Evolutionary conservation across 75 land plant genomes (phyloP).

Genomic region (Pinus albicaulis): DNA sequence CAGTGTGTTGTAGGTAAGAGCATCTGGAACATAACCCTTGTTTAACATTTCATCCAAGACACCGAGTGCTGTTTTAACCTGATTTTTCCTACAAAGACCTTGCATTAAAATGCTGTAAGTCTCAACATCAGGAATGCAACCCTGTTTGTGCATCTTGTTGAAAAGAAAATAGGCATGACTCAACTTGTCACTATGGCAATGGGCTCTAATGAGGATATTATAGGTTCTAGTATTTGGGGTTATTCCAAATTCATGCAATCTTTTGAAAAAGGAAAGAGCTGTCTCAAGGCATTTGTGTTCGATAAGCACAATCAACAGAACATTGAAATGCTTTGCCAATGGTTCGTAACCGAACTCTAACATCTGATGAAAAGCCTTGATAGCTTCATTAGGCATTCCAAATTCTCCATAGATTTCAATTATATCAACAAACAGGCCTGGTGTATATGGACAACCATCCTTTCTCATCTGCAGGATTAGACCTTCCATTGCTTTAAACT

Average conservation of each 20-base stretch:
- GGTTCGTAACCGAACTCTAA: constrained; percentile 31
- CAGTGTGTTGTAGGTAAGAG: constrained; percentile 43
- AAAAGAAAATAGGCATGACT: constrained; percentile 71
- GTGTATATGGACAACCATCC: constrained; percentile 15
- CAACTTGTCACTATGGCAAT: constrained; percentile 32
- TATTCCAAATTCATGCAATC: constrained; percentile 21
- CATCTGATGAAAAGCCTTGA: constrained; percentile 36
- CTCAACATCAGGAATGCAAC: constrained; percentile 62
- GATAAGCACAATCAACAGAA: constrained; percentile 30
- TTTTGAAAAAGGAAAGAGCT: constrained; percentile 43
- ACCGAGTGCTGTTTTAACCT: constrained; percentile 42
- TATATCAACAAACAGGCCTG: constrained; percentile 41
- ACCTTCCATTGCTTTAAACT: constrained; percentile 29
- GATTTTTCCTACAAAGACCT: constrained; percentile 58
- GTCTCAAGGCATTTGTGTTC: constrained; percentile 25
- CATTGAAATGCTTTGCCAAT: constrained; percentile 28
- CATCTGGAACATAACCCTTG: constrained; percentile 55
- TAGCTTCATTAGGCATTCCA: constrained; percentile 28
- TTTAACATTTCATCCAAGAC: constrained; percentile 69
- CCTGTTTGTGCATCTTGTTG: constrained; percentile 60
- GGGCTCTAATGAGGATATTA: constrained; percentile 51
- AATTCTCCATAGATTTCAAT: constrained; percentile 38
- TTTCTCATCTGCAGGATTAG: constrained; percentile 41
- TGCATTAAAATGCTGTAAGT: constrained; percentile 81
- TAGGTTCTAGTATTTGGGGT: constrained; percentile 29